Evolutionary conservation across 1,284 basidiomycete species (phyloP), one percentile per base, ranked within the genome.

Genomic region (Ustilago xerochloae): DNA sequence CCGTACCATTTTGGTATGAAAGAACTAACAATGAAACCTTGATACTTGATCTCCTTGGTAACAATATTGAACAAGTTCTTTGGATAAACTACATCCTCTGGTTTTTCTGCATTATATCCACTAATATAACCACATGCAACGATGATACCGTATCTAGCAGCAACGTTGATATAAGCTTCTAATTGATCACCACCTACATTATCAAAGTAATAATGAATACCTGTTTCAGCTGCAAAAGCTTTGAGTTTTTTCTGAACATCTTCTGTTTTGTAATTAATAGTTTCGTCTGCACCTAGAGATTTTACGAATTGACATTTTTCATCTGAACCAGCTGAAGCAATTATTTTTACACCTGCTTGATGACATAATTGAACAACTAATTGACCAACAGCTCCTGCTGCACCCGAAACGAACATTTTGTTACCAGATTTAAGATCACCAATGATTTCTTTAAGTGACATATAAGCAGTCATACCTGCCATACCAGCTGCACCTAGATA

Each of bases 291-390:
- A n/a, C 93, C 93, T 24, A 96, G 85, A 56, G 93, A 91, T 82
- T 90, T 88, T 22, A 97, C 89, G 89, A 92, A 93, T 5, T 87
- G 86, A 82, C 92, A 93, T 85, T 97, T 97, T 20, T 92, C 92
- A 9, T 87, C 82, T 0, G 89, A 89, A 10, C 91, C 91, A 0
- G 91, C 93, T 69, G 94, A 92, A 8, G 90, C 94, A 70, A 93
- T 90, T 45, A 97, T 93, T 70, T 89, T 91, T 81, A 87, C 86
- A 18, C 86, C 86, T 20, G 85, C 73, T 30, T 87, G 78, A 39
- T 81, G 81, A 60, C 77, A 79, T 15, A 84, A 88, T 83, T 95
- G 91, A 29, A 75, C 67, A 24, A 87, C 88, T 74, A 85, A 74
- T 78, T 86, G 68, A 15, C 79, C 79, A 5, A 81, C 79, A 1